Conservation (phyloP, 1,139 yeast genomes). For the Saccharomyces hybrid region DNA sequence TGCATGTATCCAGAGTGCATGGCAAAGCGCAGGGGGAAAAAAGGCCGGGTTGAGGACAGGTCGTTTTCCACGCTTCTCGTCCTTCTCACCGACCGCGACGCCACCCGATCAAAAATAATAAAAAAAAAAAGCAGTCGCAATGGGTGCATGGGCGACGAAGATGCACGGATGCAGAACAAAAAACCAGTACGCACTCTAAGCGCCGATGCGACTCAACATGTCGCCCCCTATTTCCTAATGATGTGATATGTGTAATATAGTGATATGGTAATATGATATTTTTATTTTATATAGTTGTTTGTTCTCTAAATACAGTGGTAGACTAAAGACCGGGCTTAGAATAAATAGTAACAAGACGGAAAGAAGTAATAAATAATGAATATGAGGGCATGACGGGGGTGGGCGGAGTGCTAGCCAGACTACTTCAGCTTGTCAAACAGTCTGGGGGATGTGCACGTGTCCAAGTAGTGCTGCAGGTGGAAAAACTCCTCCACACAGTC, state of each 20-base stretch:
- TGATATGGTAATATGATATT: too few species aligned
- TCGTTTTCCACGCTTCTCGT: not conserved
- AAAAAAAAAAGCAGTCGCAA: too few species aligned
- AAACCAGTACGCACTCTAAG: too few species aligned
- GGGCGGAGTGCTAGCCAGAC: conserved; percentile 9
- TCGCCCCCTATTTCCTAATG: too few species aligned
- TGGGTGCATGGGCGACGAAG: too few species aligned
- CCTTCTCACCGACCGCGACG: too few species aligned
- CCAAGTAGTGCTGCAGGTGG: conserved; percentile 91
- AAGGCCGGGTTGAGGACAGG: not conserved
- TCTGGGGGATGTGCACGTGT: conserved; percentile 89
- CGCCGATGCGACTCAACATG: too few species aligned
- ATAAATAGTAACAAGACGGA: not conserved
- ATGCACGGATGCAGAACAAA: too few species aligned
- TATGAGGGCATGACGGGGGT: not conserved
- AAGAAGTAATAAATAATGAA: not conserved
- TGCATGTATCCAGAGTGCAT: not conserved
- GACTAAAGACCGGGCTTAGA: not conserved
- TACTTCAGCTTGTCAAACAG: conserved; percentile 81
- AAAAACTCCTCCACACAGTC: conserved; percentile 97
- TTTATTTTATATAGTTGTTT: not conserved
- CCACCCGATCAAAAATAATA: too few species aligned
- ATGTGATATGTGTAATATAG: too few species aligned
- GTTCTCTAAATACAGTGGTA: not conserved
- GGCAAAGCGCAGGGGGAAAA: not conserved